phyloP scores from a whole-genome alignment of 768 basidiomycete genomes.

The Amanita exitialis region DNA sequence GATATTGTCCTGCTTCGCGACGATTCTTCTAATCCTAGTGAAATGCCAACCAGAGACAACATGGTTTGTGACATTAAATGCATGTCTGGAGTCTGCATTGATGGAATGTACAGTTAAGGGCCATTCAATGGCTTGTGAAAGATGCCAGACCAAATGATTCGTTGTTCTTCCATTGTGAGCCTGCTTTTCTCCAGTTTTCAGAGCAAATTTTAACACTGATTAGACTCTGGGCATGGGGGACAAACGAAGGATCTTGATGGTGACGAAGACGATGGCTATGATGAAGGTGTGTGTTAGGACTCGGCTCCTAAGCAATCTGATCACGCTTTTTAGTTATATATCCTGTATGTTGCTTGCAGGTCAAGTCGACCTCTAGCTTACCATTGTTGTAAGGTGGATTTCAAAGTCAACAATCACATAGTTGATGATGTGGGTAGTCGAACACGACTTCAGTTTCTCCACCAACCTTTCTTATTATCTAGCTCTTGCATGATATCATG shows the following conservation, averaged over 20 bases:
- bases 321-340: slow-evolving; percentile 56
- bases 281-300: slow-evolving; percentile 46
- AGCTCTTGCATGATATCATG: slow-evolving; percentile 74
- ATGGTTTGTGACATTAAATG: slow-evolving; percentile 38
- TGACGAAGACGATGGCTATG: slow-evolving; percentile 77
- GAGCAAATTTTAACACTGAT: not conserved
- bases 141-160: slow-evolving; percentile 77
- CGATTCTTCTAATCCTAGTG: slow-evolving; percentile 48
- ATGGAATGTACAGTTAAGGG: slow-evolving; percentile 38
- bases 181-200: not conserved
- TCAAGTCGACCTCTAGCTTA: not conserved
- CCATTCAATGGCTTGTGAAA: slow-evolving; percentile 88
- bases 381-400: slow-evolving; percentile 29
- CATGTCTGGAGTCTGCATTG: not conserved
- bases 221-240: slow-evolving; percentile 92
- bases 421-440: slow-evolving; percentile 69
- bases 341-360: slow-evolving; percentile 48
- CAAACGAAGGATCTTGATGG: slow-evolving; percentile 78
- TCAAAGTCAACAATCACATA: slow-evolving; percentile 58
- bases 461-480: not conserved
- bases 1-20: slow-evolving; percentile 88
- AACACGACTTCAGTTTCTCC: not conserved
- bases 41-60: slow-evolving; percentile 69
- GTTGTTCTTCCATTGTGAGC: slow-evolving; percentile 82
- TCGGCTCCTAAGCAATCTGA: not conserved